These are phyloP conservation scores for Tothia fuscella DNA, from an alignment of 2,329 filamentous ascomycete genomes.

Conservation along the genomic window DNA sequence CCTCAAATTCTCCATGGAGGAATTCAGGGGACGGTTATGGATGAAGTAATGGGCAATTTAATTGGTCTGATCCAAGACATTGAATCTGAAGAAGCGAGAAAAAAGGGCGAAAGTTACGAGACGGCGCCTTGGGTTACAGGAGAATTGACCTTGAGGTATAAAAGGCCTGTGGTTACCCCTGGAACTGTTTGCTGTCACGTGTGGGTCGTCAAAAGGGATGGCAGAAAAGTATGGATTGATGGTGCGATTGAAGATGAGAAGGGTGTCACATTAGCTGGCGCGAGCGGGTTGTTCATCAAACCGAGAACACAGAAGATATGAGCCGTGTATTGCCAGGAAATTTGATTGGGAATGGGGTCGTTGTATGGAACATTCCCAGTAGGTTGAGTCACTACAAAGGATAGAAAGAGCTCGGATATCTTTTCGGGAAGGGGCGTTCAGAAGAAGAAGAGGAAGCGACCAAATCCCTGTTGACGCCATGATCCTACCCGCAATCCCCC, in stretches of 20 bases:
- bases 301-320: not conserved
- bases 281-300: slow-evolving; percentile 1
- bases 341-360: too few relatives aligned
- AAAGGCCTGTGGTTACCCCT: slow-evolving; percentile 1
- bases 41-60: slow-evolving; percentile 42
- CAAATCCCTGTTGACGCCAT: too few relatives aligned
- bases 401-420: too few relatives aligned
- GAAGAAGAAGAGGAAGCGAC: too few relatives aligned
- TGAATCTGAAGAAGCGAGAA: slow-evolving; percentile 11
- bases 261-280: not conserved
- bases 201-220: slow-evolving; percentile 2
- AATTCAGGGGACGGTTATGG: slow-evolving; percentile 44
- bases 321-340: too few relatives aligned
- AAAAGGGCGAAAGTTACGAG: not conserved
- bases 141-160: slow-evolving; percentile 4
- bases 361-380: too few relatives aligned
- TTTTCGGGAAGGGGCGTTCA: too few relatives aligned
- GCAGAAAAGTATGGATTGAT: slow-evolving; percentile 1
- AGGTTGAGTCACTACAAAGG: too few relatives aligned
- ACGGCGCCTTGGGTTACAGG: not conserved
- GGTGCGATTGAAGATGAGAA: slow-evolving; percentile 1
- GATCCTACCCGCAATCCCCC: too few relatives aligned
- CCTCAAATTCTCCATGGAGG: slow-evolving; percentile 45
- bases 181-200: not conserved
- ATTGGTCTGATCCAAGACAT: slow-evolving; percentile 6